A percentile compares a stretch with the other conserved stretches of the same genome.
These are phyloP conservation scores for Candida jianshihensis DNA, from an alignment of 805 yeast genomes.

Conservation along the genomic window DNA sequence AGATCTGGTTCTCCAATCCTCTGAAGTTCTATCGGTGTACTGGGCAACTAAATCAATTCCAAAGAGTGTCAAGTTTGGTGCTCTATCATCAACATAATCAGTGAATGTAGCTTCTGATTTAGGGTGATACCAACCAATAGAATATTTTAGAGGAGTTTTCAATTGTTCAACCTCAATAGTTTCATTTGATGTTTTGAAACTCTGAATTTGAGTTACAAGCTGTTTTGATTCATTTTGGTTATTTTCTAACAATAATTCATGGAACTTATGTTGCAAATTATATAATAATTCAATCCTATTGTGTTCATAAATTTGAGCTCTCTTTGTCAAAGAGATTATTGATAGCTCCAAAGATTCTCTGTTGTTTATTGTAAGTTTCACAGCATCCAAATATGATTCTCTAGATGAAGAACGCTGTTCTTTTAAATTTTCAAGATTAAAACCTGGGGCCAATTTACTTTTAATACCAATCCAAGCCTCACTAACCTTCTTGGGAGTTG, in stretches of 20 bases:
- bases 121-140: constrained; percentile 23
- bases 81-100: constrained; percentile 3
- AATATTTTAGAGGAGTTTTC: not conserved
- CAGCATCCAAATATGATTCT: constrained; percentile 4
- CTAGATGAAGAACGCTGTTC: constrained; percentile 7
- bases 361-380: constrained; percentile 4
- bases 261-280: constrained; percentile 7
- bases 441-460: constrained; percentile 7
- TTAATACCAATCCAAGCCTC: constrained; percentile 15
- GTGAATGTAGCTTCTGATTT: constrained; percentile 9
- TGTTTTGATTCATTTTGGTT: constrained; percentile 3
- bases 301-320: constrained; percentile 13
- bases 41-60: constrained; percentile 20
- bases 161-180: constrained; percentile 8
- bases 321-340: constrained; percentile 3
- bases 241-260: constrained; percentile 4
- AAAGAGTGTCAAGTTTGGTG: constrained; percentile 6
- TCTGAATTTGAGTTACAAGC: not conserved
- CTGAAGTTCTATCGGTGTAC: constrained; percentile 4
- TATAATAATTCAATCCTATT: constrained; percentile 13
- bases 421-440: constrained; percentile 7
- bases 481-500: not conserved
- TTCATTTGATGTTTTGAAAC: constrained; percentile 1
- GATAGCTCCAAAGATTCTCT: constrained; percentile 7
- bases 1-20: constrained; percentile 7